A percentile compares a stretch with the other conserved stretches of the same genome.
Conservation (phyloP, 768 basidiomycete genomes). For the Chalciporus sphaerocephalus region DNA sequence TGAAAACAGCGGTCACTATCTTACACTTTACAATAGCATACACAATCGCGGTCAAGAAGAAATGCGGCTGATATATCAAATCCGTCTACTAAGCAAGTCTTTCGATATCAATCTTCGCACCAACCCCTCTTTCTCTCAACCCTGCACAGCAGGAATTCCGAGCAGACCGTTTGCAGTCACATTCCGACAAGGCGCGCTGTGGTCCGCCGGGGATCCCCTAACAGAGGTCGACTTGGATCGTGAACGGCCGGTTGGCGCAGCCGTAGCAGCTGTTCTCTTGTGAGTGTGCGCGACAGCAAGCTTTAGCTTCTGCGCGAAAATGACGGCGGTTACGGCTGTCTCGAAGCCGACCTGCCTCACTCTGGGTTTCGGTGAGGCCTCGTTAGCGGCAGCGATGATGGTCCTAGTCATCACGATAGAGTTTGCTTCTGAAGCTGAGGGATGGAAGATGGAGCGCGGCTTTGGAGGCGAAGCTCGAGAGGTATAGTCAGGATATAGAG, state of each 20-base stretch:
- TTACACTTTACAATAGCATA: not conserved
- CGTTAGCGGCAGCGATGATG: not conserved
- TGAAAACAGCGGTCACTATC: not conserved
- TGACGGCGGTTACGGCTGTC: constrained; percentile 19
- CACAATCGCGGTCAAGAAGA: not conserved
- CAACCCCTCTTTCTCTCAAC: not conserved
- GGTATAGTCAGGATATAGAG: not conserved
- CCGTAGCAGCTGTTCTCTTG: not conserved
- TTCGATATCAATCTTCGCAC: not conserved
- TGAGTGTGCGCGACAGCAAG: constrained; percentile 12
- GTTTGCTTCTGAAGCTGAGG: not conserved
- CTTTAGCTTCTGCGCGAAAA: constrained; percentile 24
- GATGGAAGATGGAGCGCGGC: not conserved
- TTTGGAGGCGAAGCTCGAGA: not conserved
- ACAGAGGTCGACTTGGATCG: constrained; percentile 8
- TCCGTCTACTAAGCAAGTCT: not conserved
- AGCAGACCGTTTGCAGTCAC: not conserved
- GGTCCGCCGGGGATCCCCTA: not conserved
- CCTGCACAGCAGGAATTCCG: not conserved
- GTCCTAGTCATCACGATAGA: not conserved
- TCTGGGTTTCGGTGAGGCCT: constrained; percentile 1
- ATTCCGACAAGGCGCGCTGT: not conserved
- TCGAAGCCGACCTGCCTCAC: constrained; percentile 19
- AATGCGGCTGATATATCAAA: not conserved
- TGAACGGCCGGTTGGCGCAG: not conserved